A percentile compares a stretch with the other conserved stretches of the same genome.
These are phyloP conservation scores for Plantago coronopus DNA, from an alignment of 305 asterid species.

Conservation along the genomic window DNA sequence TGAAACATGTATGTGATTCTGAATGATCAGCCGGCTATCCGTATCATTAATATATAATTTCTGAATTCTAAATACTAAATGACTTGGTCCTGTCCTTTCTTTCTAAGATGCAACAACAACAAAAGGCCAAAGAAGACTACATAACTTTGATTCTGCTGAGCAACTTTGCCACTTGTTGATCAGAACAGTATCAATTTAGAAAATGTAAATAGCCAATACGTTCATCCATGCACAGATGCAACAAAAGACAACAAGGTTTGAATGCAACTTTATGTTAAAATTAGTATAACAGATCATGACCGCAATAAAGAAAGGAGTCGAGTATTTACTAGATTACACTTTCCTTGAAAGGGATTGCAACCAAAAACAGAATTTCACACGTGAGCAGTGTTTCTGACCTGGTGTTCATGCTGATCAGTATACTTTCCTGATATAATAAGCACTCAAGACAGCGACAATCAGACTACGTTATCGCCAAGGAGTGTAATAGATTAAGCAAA, in stretches of 20 bases:
- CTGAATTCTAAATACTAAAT: conserved; percentile 1
- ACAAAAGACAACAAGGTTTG: conserved; percentile 8
- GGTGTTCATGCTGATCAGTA: no score
- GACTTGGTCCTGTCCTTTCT: conserved; percentile 35
- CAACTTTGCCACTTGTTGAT: conserved; percentile 6
- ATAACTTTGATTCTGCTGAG: conserved; percentile 8
- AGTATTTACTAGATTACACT: not conserved
- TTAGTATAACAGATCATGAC: not conserved
- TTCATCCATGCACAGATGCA: conserved; percentile 20
- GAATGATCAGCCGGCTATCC: conserved; percentile 38
- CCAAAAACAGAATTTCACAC: not conserved
- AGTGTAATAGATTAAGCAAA: no score
- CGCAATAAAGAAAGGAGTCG: not conserved
- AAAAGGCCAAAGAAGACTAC: conserved; percentile 29
- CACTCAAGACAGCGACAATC: no score
- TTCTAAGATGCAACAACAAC: conserved; percentile 35
- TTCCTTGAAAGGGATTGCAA: not conserved
- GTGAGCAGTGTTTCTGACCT: no score
- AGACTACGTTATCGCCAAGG: no score
- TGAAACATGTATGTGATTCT: conserved; percentile 8
- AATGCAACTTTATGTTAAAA: not conserved
- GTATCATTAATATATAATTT: conserved; percentile 1
- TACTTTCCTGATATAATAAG: no score
- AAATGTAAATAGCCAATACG: not conserved
- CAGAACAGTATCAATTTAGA: not conserved